Percentiles rank a stretch among this genome's conserved stretches.
Conservation (phyloP, 106 monocot species). For the Cymbidium sinense region DNA sequence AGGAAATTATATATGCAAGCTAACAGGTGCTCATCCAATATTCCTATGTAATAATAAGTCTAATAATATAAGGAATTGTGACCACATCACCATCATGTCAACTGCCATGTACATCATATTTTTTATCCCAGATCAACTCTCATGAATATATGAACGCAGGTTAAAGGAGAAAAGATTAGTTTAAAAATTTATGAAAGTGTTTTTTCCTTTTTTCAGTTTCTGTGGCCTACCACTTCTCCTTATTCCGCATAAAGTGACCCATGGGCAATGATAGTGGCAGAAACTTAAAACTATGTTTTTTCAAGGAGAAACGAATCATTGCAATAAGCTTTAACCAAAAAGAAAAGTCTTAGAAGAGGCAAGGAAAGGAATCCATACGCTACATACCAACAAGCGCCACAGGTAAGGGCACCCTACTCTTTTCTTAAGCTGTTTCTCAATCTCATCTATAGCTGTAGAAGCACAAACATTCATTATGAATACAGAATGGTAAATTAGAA, state of each 20-base stretch:
- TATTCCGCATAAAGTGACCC: no score
- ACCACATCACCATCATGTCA: no score
- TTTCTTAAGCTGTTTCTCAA: slow-evolving; percentile 43
- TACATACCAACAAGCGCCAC: slow-evolving; percentile 70
- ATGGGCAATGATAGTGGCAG: no score
- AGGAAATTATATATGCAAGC: background rate
- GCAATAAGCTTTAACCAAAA: background rate
- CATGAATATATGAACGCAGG: no score
- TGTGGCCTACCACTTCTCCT: no score
- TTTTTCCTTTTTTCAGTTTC: no score
- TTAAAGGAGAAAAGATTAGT: no score
- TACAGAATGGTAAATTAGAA: background rate
- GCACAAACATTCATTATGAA: background rate
- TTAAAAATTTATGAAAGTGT: no score
- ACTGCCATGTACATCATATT: no score
- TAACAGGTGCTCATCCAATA: background rate
- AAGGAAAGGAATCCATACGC: background rate
- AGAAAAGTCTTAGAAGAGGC: background rate
- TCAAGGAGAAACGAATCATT: background rate
- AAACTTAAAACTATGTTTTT: background rate
- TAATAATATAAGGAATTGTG: no score
- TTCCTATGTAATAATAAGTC: no score
- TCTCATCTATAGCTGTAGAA: slow-evolving; percentile 37
- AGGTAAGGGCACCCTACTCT: slow-evolving; percentile 54
- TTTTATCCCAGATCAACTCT: no score